These are phyloP conservation scores for Hypomontagnella monticulosa DNA, from an alignment of 495 filamentous ascomycete genomes.

Conservation along the genomic window DNA sequence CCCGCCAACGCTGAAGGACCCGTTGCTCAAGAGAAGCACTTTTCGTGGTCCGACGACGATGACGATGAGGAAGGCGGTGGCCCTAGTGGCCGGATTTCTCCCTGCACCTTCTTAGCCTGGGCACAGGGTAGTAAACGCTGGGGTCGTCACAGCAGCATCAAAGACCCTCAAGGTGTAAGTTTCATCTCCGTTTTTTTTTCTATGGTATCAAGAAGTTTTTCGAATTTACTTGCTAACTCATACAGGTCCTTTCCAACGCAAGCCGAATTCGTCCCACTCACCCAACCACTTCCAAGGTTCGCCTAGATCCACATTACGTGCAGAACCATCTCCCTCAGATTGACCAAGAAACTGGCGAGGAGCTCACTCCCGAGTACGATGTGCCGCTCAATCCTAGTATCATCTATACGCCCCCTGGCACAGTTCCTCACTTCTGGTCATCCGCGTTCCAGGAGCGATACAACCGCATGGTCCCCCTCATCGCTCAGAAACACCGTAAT, in stretches of 20 bases:
- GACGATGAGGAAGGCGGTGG: conserved; percentile 37
- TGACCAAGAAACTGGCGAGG: conserved; percentile 32
- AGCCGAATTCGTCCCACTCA: conserved; percentile 20
- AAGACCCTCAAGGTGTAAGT: conserved; percentile 27
- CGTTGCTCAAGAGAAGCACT: background rate
- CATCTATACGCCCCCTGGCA: conserved; percentile 39
- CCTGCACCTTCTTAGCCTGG: conserved; percentile 36
- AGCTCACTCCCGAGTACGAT: conserved; percentile 37
- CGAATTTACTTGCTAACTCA: background rate
- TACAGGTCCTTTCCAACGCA: conserved; percentile 6
- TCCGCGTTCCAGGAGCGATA: conserved; percentile 22
- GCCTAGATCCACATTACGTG: background rate
- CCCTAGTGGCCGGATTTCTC: conserved; percentile 33
- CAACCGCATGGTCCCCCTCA: conserved; percentile 38
- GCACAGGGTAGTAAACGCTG: conserved; percentile 22
- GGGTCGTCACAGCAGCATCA: conserved; percentile 6
- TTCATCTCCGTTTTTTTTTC: background rate
- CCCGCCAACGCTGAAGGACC: background rate
- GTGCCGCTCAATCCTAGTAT: conserved; percentile 38
- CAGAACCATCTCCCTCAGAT: background rate
- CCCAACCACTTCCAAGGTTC: background rate
- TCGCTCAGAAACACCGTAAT: conserved; percentile 15
- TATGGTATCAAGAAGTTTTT: background rate
- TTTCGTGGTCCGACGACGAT: conserved; percentile 19
- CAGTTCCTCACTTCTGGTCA: background rate